These are phyloP conservation scores for Isatis lusitanica DNA, from an alignment of 441 rosid species.

Conservation along the genomic window DNA sequence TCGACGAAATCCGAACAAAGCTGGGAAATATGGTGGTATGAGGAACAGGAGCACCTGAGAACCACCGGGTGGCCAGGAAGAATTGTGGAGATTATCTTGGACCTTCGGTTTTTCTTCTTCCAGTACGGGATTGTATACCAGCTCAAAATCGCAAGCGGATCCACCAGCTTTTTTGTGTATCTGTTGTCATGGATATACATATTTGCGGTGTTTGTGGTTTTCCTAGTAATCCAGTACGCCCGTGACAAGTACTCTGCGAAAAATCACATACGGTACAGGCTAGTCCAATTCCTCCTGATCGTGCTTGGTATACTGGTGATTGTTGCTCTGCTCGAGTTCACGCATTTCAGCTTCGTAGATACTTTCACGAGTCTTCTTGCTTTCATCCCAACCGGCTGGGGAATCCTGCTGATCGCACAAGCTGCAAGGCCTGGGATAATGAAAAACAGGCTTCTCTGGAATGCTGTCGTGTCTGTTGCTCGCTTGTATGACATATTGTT, in stretches of 20 bases:
- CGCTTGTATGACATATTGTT: conserved; percentile 74
- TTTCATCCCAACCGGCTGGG: conserved; percentile 93
- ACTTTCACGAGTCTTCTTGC: conserved; percentile 84
- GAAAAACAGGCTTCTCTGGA: conserved; percentile 48
- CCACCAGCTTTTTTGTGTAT: conserved; percentile 69
- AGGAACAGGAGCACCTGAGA: conserved; percentile 87
- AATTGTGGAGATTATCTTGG: conserved; percentile 64
- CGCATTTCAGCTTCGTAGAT: conserved; percentile 59
- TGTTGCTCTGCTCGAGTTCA: conserved; percentile 63
- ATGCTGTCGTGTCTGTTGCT: conserved; percentile 66
- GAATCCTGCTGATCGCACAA: conserved; percentile 69
- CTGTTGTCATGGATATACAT: conserved; percentile 72
- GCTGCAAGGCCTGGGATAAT: conserved; percentile 36
- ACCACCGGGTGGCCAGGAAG: conserved; percentile 69
- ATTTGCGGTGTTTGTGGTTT: conserved; percentile 49
- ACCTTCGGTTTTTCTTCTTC: conserved; percentile 91
- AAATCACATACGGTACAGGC: conserved; percentile 76
- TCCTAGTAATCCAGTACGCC: conserved; percentile 56
- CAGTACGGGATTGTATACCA: conserved; percentile 89
- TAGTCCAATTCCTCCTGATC: conserved; percentile 76
- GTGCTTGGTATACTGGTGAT: conserved; percentile 48
- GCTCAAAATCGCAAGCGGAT: conserved; percentile 61
- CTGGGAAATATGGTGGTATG: conserved; percentile 98
- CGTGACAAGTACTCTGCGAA: conserved; percentile 69
- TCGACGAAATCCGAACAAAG: conserved; percentile 79